Base-by-base conservation (phyloP, 495 filamentous ascomycete species). In the Hapsidospora chrysogenum region DNA sequence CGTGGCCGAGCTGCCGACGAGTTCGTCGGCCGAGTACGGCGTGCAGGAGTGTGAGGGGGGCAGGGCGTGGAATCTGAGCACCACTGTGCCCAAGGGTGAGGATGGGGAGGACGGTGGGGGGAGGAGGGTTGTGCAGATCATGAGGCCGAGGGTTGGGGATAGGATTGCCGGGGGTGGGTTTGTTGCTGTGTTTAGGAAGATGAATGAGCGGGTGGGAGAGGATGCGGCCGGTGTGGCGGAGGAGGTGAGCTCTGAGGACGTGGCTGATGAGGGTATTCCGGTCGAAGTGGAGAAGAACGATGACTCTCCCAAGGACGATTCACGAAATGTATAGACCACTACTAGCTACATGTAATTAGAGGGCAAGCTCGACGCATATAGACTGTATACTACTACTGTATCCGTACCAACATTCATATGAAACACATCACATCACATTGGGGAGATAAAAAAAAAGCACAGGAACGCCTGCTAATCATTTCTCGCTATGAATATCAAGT, bases 91-190 rank as follows among this genome's bases (percentile, higher is more conserved):
- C 0, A 26, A 26, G 23, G 21, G 16, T 11, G n/a, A 36, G 33
- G 20, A 36, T 6, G 33, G 33, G 4, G 22, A 26, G 13, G 23
- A 6, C 23, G 31, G 9, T 1, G 31, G 31, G 13, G 17, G 23
- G n/a, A 20, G 23, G 3, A 33, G 23, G 11, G 16, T 16, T 5
- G 33, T 27, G 6, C 33, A 36, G 22, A 23, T 36, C 4, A 36
- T 36, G 18, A 17, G 36, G 27, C 26, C 26, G 17, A 31, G 13
- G n/a, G 36, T 38, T 23, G 36, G 36, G 2, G 28, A 29, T 10
- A 29, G 17, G 8, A 29, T 38, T 20, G 27, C 26, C 17, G 36
- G 36, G 2, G 36, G 36, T 1, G 36, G 36, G 1, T 38, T 38
- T 17, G 28, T 38, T 17, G 36, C 28, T 31, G 36, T 38, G 8